Evolutionary conservation across 2,329 filamentous ascomycete species (phyloP), one percentile per base, ranked within the genome.

Genomic region (Aureobasidium sp.): DNA sequence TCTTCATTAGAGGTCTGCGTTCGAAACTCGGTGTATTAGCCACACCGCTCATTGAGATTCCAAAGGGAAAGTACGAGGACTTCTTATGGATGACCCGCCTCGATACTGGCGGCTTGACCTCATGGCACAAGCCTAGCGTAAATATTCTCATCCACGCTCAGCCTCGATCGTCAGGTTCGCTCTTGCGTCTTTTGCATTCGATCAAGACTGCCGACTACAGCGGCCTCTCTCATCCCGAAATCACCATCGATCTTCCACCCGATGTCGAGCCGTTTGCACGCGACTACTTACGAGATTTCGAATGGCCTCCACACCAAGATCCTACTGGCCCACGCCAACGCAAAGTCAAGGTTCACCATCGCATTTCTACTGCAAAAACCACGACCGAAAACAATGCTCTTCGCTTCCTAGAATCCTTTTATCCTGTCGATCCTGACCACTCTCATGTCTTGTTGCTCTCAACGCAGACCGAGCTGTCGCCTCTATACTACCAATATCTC

Each of bases 381-480:
- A 85, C 79, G 6, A 81, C 88, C 47, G 85, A 89, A 65, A 87
- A 92, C 67, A 86, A 87, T 61, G 86, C 90, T 0, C 78, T 87
- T 16, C 85, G 87, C 29, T 89, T 93, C 62, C 76, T 96, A 5
- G 92, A 97, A 75, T 88, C 90, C 0, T 96, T 96, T 72, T 97
- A 91, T 81, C 92, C 94, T 2, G 76, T 78, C 3, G 79, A 85
- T 62, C 79, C 85, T 5, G 71, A 73, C 2, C 75, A 84, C 59
- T 86, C 87, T 10, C 91, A 97, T 71, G 83, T 96, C 2, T 80
- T 99, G n/a, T 76, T 97, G 2, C 81, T 99, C 6, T 92, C 91
- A 5, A 85, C 92, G 1, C 86, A 96, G 66, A 83, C 82, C 1
- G 89, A 97, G 71, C 75, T 97, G 0, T 89, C 90, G 0, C 85